Evolutionary conservation across 2,329 filamentous ascomycete species (phyloP).

Genomic region (Beauveria varroae): DNA sequence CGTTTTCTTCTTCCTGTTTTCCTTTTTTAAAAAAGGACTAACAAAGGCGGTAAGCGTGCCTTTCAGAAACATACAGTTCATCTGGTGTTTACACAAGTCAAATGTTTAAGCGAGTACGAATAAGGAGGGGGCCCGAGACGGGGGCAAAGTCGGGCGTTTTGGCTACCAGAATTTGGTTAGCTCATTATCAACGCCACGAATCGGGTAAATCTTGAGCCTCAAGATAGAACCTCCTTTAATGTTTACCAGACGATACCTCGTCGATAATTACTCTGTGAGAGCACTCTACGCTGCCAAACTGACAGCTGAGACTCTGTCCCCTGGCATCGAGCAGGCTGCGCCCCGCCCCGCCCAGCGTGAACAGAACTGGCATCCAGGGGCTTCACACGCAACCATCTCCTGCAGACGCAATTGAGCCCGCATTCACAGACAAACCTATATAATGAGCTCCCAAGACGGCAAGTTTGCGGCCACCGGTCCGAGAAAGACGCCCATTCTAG

Average conservation of each 20-base stretch:
- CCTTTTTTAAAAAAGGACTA: no score
- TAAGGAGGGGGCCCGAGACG: no score
- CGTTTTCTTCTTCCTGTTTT: no score
- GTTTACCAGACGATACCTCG: no score
- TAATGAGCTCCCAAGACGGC: background rate
- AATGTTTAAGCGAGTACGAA: no score
- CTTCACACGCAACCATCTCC: background rate
- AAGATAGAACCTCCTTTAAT: background rate
- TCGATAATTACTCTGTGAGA: no score
- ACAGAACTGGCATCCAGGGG: background rate
- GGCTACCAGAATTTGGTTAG: background rate
- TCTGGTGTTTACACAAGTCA: no score
- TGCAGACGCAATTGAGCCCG: background rate
- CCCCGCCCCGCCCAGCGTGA: background rate
- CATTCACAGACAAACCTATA: background rate
- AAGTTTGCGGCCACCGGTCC: conserved; percentile 10
- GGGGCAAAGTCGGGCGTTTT: no score
- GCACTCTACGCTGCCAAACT: background rate
- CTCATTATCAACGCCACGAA: background rate
- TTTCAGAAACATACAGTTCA: no score
- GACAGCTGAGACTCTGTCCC: no score
- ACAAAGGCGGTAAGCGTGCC: no score
- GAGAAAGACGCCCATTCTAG: conserved; percentile 48
- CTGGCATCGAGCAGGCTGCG: no score
- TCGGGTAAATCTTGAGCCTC: background rate